Evolutionary conservation across 2,329 filamentous ascomycete species (phyloP).

Genomic region (Fusarium tuaranense): DNA sequence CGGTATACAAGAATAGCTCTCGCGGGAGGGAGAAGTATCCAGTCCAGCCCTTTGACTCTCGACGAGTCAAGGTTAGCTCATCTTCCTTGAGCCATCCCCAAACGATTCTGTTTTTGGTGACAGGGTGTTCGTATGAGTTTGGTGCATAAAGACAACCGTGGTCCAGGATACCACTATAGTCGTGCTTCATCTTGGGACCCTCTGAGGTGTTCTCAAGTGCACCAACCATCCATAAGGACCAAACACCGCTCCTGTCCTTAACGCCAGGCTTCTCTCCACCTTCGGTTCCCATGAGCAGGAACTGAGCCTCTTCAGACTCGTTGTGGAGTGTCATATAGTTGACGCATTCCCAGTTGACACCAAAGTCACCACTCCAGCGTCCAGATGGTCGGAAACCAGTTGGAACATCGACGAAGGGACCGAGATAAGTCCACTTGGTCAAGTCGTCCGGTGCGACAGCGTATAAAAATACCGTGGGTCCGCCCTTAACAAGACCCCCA

Average conservation of each 20-base stretch:
- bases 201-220: slow-evolving; percentile 31
- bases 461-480: slow-evolving; percentile 62
- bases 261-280: slow-evolving; percentile 46
- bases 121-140: slow-evolving; percentile 60
- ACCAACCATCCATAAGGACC: slow-evolving; percentile 58
- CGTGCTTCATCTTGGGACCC: slow-evolving; percentile 46
- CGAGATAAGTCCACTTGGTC: slow-evolving; percentile 58
- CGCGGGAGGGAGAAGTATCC: slow-evolving; percentile 60
- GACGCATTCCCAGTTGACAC: slow-evolving; percentile 63
- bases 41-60: slow-evolving; percentile 61
- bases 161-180: slow-evolving; percentile 59
- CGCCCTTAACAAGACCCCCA: slow-evolving; percentile 55
- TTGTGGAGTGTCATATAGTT: slow-evolving; percentile 58
- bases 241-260: slow-evolving; percentile 25
- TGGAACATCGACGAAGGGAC: slow-evolving; percentile 55
- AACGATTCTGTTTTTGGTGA: slow-evolving; percentile 53
- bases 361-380: slow-evolving; percentile 62
- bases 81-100: slow-evolving; percentile 66
- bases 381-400: slow-evolving; percentile 52
- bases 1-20: slow-evolving; percentile 54
- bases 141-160: slow-evolving; percentile 62
- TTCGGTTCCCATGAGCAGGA: slow-evolving; percentile 60
- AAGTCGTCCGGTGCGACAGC: slow-evolving; percentile 53
- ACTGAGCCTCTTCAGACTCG: slow-evolving; percentile 46
- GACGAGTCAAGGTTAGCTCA: slow-evolving; percentile 56